These are phyloP conservation scores for Nothophaeocryptopus gaeumannii DNA, from an alignment of 2,329 filamentous ascomycete species.

Conservation along the genomic window DNA sequence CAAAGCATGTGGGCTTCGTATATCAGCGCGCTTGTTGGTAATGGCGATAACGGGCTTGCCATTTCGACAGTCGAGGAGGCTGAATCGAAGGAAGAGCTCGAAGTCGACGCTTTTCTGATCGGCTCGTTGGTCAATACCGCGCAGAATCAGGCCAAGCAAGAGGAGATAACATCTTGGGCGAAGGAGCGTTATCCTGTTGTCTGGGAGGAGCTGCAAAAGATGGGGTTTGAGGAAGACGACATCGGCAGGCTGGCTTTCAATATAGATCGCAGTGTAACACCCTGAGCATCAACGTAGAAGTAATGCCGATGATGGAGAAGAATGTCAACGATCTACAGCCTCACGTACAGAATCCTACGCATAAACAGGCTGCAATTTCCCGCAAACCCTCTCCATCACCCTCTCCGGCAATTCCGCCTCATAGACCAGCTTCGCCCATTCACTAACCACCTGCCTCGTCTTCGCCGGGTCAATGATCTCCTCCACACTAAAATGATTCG, in stretches of 20 bases:
- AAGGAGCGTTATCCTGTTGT: conserved; percentile 62
- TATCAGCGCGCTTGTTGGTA: conserved; percentile 70
- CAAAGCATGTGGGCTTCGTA: conserved; percentile 72
- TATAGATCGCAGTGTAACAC: conserved; percentile 26
- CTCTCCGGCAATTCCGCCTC: conserved; percentile 51
- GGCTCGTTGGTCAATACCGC: conserved; percentile 74
- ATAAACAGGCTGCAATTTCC: conserved; percentile 33
- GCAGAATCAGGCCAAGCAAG: conserved; percentile 58
- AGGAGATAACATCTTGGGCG: conserved; percentile 72
- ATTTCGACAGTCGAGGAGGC: conserved; percentile 65
- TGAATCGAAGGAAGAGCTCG: conserved; percentile 62
- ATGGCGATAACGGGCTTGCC: conserved; percentile 67
- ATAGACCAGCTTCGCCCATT: conserved; percentile 58
- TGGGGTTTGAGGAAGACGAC: conserved; percentile 37
- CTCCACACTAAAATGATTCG: conserved; percentile 62
- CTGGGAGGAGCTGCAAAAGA: conserved; percentile 65
- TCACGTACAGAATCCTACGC: conserved; percentile 13
- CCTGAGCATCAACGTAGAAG: conserved; percentile 13
- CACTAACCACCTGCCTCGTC: conserved; percentile 54
- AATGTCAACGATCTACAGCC: too few species aligned
- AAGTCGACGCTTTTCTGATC: conserved; percentile 72
- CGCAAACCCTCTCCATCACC: conserved; percentile 42
- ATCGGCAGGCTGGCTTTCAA: conserved; percentile 23
- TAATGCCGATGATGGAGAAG: too few species aligned
- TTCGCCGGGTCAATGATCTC: conserved; percentile 64